phyloP scores from a whole-genome alignment of 2,329 filamentous ascomycete genomes.

The Ceratocystis ficicola region DNA sequence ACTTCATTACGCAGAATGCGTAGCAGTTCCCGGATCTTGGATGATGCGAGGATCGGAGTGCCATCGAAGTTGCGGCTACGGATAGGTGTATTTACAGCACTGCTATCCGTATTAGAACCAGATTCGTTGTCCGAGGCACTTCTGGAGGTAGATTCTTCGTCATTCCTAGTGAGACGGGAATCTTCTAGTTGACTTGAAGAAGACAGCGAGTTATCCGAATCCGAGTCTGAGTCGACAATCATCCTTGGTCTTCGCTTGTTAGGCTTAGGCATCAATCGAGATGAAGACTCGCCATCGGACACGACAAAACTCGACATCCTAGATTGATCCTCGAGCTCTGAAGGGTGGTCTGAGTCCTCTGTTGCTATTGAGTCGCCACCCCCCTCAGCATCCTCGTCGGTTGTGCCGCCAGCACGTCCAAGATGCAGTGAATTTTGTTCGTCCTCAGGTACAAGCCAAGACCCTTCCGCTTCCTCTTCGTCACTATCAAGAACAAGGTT shows the following conservation, averaged over 20 bases:
- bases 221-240: slow-evolving; percentile 24
- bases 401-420: slow-evolving; percentile 69
- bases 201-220: slow-evolving; percentile 25
- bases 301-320: slow-evolving; percentile 45
- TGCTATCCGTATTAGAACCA: slow-evolving; percentile 26
- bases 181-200: slow-evolving; percentile 1
- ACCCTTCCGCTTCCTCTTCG: slow-evolving; percentile 56
- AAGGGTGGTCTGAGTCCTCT: slow-evolving; percentile 51
- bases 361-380: slow-evolving; percentile 67
- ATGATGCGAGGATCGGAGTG: slow-evolving; percentile 51
- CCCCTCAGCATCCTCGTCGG: slow-evolving; percentile 78
- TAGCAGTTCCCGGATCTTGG: slow-evolving; percentile 82
- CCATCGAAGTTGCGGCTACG: slow-evolving; percentile 24
- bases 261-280: slow-evolving; percentile 23
- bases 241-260: background rate
- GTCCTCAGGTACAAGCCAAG: slow-evolving; percentile 65
- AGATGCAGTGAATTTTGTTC: slow-evolving; percentile 50
- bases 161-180: background rate
- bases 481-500: slow-evolving; percentile 54
- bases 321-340: slow-evolving; percentile 44
- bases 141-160: background rate
- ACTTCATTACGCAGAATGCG: slow-evolving; percentile 69
- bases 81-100: background rate
- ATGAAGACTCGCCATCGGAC: slow-evolving; percentile 35
- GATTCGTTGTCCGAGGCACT: slow-evolving; percentile 22